Evolutionary conservation across 208 protist species (phyloP).

Genomic region (Porcisia deanei): DNA sequence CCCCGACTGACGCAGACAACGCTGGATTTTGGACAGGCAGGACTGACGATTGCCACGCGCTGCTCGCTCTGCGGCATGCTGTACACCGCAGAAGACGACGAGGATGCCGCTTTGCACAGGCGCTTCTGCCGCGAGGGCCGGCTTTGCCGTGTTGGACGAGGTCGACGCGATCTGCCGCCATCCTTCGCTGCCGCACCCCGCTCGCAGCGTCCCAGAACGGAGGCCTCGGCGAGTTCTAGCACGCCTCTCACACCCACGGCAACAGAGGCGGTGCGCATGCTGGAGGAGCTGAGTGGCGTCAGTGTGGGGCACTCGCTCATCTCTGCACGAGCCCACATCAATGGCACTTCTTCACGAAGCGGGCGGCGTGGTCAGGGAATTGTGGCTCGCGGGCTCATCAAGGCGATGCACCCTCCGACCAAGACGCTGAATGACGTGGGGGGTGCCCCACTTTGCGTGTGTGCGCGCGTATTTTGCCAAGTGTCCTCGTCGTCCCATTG

Average conservation of each 20-base stretch:
- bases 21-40: slow-evolving; percentile 77
- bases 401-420: background rate
- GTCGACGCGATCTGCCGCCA: background rate
- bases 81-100: slow-evolving; percentile 37
- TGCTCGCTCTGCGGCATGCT: slow-evolving; percentile 71
- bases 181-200: background rate
- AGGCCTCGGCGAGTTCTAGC: background rate
- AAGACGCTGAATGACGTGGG: background rate
- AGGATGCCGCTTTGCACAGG: slow-evolving; percentile 56
- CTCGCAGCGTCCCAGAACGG: background rate
- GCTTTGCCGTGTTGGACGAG: background rate
- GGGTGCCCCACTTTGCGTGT: background rate
- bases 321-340: background rate
- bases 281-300: background rate
- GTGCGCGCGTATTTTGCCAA: background rate
- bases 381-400: background rate
- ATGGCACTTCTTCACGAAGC: background rate
- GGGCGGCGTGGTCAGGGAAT: background rate
- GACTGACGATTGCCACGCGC: slow-evolving; percentile 18
- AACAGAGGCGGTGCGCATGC: slow-evolving; percentile 4
- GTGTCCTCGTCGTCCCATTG: background rate
- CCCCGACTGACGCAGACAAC: slow-evolving; percentile 47
- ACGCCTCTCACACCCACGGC: background rate
- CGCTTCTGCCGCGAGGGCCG: slow-evolving; percentile 34
- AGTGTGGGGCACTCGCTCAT: background rate